Base-by-base conservation (phyloP, 2,329 filamentous ascomycete species). In the Pseudopyrenochaeta lycopersici region DNA sequence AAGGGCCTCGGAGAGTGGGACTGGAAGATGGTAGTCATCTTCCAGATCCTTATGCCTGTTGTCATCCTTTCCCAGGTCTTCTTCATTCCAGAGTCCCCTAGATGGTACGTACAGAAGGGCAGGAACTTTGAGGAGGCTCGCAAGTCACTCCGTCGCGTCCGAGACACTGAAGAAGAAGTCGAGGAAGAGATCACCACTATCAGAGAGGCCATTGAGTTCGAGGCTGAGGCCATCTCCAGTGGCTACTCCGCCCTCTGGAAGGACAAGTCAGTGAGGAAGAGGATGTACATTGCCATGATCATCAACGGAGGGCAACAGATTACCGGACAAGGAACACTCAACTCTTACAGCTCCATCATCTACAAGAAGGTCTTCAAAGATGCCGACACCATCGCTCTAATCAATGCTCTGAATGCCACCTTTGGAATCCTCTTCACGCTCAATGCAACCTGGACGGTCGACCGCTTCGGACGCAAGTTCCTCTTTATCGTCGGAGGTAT, bases 361-460 rank as follows among this genome's bases (percentile, higher is more conserved):
- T 91, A 91, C 79, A 85, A 89, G 76, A 87, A 88, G 70, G 84
- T 90, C 20, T 91, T 88, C 79, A 81, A 77, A 20, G 80, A 75
- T 48, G 47, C 63, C 18, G 77, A 75, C 49, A 77, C 82, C 18
- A 90, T 90, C 70, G 86, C 87, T 58, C 80, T 91, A 29, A 91
- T 91, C 80, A 91, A 91, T 71, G 88, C 88, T 3, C 79, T 91
- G 48, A 91, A 90, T 70, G 88, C 88, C 35, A 91, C 88, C 5
- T 88, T 87, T 61, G 87, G 87, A 51, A 91, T 91, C 58, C 55
- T 90, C 18, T 91, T 91, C 75, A 91, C 88, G 0, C 79, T 90
- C 39, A 90, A 90, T 62, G 88, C 88, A 12, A 84, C 87, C 32
- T 91, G 88, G 88, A 89, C 87, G 4, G 86, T 89, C 30, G 88